Evolutionary conservation across 2,329 filamentous ascomycete genomes (phyloP), one percentile per base, ranked within the genome.

Genomic region (Metarhizium guizhouense): DNA sequence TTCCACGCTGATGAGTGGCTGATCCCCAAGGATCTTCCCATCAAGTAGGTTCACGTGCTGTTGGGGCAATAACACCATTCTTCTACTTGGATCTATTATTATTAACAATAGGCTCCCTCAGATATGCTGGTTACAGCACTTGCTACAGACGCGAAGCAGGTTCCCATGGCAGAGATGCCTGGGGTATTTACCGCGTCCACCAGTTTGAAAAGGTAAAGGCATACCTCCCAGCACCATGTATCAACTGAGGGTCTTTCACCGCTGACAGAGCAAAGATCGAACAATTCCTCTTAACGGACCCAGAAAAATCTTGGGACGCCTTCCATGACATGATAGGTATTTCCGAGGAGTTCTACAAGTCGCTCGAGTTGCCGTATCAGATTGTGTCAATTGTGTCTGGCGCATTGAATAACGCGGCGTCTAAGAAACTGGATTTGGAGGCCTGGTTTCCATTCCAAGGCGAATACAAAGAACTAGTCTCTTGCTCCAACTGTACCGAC

Each of bases 401-500:
- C 4, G 94, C 94, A 0, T 76, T 99, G 65, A 96, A 95, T 75
- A 95, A 75, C 50, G 72, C 72, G 13, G 73, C 77, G 14, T 78
- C 90, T 32, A 96, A 96, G 81, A 99, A 99, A 75, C 92, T 87
- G 70, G 94, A 99, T 67, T 80, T 99, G 25, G 94, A 99, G 71
- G 93, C 94, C 3, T 95, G 91, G 90, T 96, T 95, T 72, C 91
- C 90, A 16, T 95, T 88, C 79, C 92, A 97, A 72, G 88, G 88
- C 65, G 94, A 97, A 74, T 99, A 97, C 81, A 97, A 97, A 76
- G 94, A 97, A 76, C 83, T 99, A 32, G 94, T 97, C 52, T 95
- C 90, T 20, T 96, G 92, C 81, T 95, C 90, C 59, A 99, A 99
- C 76, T 99, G 94, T 78, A 95, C 90, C 48, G 93, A 97, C 70